Conservation (phyloP, 106 monocot species). For the Phalaenopsis equestris region DNA sequence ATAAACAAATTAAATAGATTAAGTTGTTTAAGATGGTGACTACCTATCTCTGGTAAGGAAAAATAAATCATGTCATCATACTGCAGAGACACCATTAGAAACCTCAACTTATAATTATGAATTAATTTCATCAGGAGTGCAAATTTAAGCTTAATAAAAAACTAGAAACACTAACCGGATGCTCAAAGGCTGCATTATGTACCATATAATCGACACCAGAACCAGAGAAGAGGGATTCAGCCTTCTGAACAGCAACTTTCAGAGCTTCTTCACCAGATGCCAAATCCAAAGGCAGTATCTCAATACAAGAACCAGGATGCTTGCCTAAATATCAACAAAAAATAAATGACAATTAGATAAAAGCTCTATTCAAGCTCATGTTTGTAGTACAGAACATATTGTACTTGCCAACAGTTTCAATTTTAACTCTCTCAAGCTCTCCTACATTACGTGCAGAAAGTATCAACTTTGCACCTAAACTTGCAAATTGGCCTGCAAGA, state of each 20-base stretch:
- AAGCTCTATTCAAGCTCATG: background rate
- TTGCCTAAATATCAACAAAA: constrained; percentile 31
- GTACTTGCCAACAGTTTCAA: constrained; percentile 43
- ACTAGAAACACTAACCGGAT: constrained; percentile 53
- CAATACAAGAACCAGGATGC: constrained; percentile 39
- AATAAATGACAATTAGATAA: background rate
- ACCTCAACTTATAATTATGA: constrained; percentile 4
- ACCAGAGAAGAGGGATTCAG: constrained; percentile 71
- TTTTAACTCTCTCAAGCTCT: constrained; percentile 85
- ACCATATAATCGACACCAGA: constrained; percentile 90
- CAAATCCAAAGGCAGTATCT: constrained; percentile 84
- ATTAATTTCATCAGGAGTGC: constrained; percentile 1
- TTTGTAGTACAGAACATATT: background rate
- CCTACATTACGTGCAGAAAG: constrained; percentile 73
- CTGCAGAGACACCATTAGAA: background rate
- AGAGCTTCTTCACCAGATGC: constrained; percentile 61
- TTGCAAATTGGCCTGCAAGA: constrained; percentile 68
- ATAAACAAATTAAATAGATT: background rate
- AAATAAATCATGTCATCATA: background rate
- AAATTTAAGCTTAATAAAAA: background rate
- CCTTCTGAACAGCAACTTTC: constrained; percentile 60
- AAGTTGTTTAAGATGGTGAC: background rate
- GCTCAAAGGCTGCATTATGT: constrained; percentile 96
- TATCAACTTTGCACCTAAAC: constrained; percentile 78
- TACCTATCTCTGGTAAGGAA: background rate